phyloP scores from a whole-genome alignment of 2,329 filamentous ascomycete species.

The Xylariaceae sp. region DNA sequence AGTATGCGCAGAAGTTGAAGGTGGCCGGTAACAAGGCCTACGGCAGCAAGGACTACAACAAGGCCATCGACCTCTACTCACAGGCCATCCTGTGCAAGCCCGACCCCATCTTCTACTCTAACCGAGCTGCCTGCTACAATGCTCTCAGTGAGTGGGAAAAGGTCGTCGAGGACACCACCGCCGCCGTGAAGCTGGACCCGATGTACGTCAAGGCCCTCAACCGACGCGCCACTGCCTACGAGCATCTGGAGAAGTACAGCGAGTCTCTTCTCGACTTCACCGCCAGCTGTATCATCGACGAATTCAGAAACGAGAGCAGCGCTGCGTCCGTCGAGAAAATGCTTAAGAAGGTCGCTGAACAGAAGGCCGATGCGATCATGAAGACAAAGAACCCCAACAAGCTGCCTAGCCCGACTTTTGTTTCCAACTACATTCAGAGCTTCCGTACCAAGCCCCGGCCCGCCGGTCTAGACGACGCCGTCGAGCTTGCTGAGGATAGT shows the following conservation, averaged over 20 bases:
- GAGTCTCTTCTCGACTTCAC: slow-evolving; percentile 97
- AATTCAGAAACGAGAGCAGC: slow-evolving; percentile 86
- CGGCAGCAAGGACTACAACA: slow-evolving; percentile 86
- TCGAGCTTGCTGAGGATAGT: slow-evolving; percentile 69
- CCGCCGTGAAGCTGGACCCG: slow-evolving; percentile 85
- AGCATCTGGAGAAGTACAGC: slow-evolving; percentile 84
- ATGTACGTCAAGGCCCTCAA: slow-evolving; percentile 98
- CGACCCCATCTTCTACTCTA: slow-evolving; percentile 97
- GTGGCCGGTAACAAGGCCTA: slow-evolving; percentile 95
- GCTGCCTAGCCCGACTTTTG: slow-evolving; percentile 91
- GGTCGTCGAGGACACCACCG: slow-evolving; percentile 94
- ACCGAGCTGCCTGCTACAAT: slow-evolving; percentile 96
- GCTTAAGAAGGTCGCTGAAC: slow-evolving; percentile 93
- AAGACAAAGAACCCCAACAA: slow-evolving; percentile 75
- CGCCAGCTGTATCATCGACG: slow-evolving; percentile 97
- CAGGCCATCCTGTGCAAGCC: slow-evolving; percentile 96
- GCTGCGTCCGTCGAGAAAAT: slow-evolving; percentile 87
- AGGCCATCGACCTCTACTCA: slow-evolving; percentile 89
- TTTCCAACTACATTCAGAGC: slow-evolving; percentile 98
- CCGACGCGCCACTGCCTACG: slow-evolving; percentile 92
- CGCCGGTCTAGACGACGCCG: slow-evolving; percentile 72
- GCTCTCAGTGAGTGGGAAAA: slow-evolving; percentile 89
- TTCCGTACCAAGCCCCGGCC: slow-evolving; percentile 82
- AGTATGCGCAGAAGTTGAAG: slow-evolving; percentile 88
- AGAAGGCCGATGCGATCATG: slow-evolving; percentile 87